Evolutionary conservation across 352 stramenopile genomes (phyloP), one percentile per base, ranked within the genome.

Genomic region (Phytopythium helicoides): DNA sequence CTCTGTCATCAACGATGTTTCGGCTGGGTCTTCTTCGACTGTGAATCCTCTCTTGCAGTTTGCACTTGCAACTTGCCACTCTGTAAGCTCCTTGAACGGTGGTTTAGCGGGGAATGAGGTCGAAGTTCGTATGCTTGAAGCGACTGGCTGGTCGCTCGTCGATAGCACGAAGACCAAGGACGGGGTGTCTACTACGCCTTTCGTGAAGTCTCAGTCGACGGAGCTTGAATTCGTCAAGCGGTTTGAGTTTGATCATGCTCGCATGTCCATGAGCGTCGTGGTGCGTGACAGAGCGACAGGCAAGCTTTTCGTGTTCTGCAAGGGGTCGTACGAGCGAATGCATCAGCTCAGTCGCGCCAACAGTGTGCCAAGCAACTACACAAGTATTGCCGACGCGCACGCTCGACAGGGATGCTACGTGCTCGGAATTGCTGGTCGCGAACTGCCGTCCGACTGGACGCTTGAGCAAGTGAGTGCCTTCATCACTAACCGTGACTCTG

Each of bases 241-340:
- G 33, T 95, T 89, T 56, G 83, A 93, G 39, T 96, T 96, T 58
- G 86, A 95, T 54, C 76, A 90, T 61, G 63, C 82, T 40, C 72
- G 71, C 18, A 92, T 90, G 79, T 89, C 75, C 38, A 89, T 94
- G 65, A 93, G 77, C 54, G 86, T 95, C 14, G 62, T 96, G 22
- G 71, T 94, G 21, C 60, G 73, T 1, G 35, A 79, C 44, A 49
- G 54, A 1, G 33, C 51, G 11, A 82, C 64, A 1, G 67, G 71
- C 19, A 56, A 47, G 8, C 35, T 70, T 9, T 74, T 78, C 33
- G 79, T 86, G 0, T 94, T 88, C 61, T 83, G 76, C 25, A 94
- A 96, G 47, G 86, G 84, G 4, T 87, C 78, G 39, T 74, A 81
- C 41, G 85, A 96, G 60, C 67, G 66, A 18, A 88, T 96, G 58